Evolutionary conservation across 176 grass and related monocot genomes (phyloP).

Genomic region (Tuctoria greenei): DNA sequence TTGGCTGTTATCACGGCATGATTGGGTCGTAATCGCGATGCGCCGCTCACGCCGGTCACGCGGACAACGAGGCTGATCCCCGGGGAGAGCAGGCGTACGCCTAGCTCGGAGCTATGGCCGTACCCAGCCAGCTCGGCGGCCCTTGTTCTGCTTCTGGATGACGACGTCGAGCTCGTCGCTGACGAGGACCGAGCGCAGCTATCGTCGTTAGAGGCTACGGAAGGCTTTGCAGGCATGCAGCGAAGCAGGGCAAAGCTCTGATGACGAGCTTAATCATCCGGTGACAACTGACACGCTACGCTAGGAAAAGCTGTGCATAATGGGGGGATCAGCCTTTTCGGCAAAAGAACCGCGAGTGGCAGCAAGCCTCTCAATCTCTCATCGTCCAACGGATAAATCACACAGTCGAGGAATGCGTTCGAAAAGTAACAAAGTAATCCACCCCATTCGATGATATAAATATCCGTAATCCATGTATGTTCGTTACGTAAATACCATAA

Average conservation of each 20-base stretch:
- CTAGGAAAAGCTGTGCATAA: not conserved
- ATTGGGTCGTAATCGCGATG: constrained; percentile 20
- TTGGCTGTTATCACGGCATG: constrained; percentile 22
- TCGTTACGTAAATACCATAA: too few species aligned
- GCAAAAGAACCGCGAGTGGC: not conserved
- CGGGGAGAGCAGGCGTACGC: not conserved
- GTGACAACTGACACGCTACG: not conserved
- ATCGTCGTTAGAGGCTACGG: constrained; percentile 20
- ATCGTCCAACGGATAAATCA: not conserved
- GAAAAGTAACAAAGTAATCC: not conserved
- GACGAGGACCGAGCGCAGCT: not conserved
- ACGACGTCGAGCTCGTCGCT: not conserved
- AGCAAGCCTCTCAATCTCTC: not conserved
- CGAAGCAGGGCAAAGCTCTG: not conserved
- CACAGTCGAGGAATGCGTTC: not conserved
- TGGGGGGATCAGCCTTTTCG: not conserved
- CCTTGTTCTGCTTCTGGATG: not conserved
- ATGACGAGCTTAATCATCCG: not conserved
- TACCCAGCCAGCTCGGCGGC: constrained; percentile 24
- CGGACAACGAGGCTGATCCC: constrained; percentile 33
- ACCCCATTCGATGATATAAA: not conserved
- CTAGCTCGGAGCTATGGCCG: too few species aligned
- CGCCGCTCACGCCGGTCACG: constrained; percentile 25
- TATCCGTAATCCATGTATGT: not conserved
- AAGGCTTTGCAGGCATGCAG: constrained; percentile 21